Conservation (phyloP, 805 yeast genomes). For the Saccharomyces jurei region DNA sequence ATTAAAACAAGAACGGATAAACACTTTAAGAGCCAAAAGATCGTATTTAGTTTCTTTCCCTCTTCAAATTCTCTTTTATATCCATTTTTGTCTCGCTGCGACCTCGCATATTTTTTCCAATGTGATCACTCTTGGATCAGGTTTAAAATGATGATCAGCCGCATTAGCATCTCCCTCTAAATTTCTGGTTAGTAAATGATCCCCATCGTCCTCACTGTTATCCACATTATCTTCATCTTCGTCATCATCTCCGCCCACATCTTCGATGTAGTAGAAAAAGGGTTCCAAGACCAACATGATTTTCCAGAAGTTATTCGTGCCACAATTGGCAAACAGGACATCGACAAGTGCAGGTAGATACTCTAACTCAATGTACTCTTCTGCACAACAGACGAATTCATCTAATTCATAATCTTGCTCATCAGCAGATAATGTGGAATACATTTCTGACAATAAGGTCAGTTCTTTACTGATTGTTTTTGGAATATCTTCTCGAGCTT, state of each 20-base stretch:
- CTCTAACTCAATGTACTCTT: conserved; percentile 30
- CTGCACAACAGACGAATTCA: conserved; percentile 33
- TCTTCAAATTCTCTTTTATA: conserved; percentile 5
- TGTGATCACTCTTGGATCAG: conserved; percentile 32
- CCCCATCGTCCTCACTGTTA: conserved; percentile 7
- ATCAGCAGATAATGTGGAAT: conserved; percentile 29
- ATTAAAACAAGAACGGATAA: not conserved
- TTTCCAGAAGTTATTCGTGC: conserved; percentile 27
- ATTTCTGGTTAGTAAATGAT: not conserved
- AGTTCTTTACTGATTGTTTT: conserved; percentile 30
- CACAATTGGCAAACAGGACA: conserved; percentile 26
- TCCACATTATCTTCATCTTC: conserved; percentile 4
- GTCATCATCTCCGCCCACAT: conserved; percentile 24
- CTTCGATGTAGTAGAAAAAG: conserved; percentile 31
- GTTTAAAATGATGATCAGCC: conserved; percentile 14
- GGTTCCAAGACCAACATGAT: conserved; percentile 31
- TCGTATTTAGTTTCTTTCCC: not conserved
- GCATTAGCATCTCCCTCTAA: not conserved
- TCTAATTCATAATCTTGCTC: conserved; percentile 32
- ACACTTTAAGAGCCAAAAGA: not conserved
- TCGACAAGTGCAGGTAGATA: conserved; percentile 29
- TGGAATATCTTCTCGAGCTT: conserved; percentile 31
- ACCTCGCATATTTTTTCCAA: conserved; percentile 31
- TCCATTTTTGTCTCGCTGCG: conserved; percentile 33
- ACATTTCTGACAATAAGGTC: conserved; percentile 30